Percentiles rank a stretch among this genome's conserved stretches.
Evolutionary conservation across 768 basidiomycete species (phyloP).

Genomic region (Piloderma croceum): DNA sequence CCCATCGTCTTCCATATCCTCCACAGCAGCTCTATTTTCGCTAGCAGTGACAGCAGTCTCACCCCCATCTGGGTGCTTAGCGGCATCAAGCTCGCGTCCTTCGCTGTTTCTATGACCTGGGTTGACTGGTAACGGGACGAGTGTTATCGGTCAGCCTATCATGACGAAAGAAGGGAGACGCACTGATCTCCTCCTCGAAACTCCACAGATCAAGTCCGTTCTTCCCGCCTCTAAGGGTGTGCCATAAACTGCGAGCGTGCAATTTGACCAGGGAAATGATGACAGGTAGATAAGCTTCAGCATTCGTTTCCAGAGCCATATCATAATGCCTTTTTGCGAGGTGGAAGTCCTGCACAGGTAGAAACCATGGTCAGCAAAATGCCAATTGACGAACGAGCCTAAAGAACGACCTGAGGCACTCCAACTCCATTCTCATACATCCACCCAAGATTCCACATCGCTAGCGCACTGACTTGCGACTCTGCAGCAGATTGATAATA

Average conservation of each 20-base stretch:
- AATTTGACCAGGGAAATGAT: constrained; percentile 75
- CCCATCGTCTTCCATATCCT: constrained; percentile 51
- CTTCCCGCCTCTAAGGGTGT: constrained; percentile 66
- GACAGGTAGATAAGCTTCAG: constrained; percentile 87
- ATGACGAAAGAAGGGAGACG: constrained; percentile 12
- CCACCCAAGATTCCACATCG: constrained; percentile 98
- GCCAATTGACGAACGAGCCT: background rate
- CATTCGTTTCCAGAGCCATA: constrained; percentile 77
- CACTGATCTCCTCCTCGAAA: constrained; percentile 46
- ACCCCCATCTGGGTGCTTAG: constrained; percentile 18
- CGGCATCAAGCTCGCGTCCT: constrained; percentile 35
- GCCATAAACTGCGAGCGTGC: constrained; percentile 79
- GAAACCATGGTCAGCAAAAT: background rate
- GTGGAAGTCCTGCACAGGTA: constrained; percentile 72
- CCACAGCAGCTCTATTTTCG: constrained; percentile 13
- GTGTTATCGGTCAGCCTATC: constrained; percentile 3
- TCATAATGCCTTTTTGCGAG: constrained; percentile 97
- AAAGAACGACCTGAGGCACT: constrained; percentile 64
- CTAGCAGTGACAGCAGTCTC: constrained; percentile 23
- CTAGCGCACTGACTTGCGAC: constrained; percentile 86
- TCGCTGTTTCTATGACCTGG: no score
- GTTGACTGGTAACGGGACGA: no score
- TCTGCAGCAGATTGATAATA: constrained; percentile 95
- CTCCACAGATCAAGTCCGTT: constrained; percentile 66
- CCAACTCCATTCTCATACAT: constrained; percentile 98